Percentiles rank a stretch among this genome's conserved stretches.
phyloP scores from a whole-genome alignment of 768 basidiomycete genomes.

The Termitomyces sp. region DNA sequence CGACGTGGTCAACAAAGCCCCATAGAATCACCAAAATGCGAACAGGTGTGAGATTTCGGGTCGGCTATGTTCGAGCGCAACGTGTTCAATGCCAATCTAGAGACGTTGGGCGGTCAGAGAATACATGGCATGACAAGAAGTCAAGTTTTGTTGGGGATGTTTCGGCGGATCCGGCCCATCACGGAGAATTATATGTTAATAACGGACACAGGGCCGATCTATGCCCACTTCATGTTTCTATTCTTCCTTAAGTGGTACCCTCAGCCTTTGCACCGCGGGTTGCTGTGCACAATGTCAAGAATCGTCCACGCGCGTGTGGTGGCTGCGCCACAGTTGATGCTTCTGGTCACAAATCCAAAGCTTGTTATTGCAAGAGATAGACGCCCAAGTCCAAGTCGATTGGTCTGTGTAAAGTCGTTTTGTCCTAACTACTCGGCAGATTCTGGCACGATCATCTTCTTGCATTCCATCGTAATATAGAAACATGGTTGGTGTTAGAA shows the following conservation, averaged over 20 bases:
- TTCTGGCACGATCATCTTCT: neutral
- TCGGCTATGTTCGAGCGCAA: neutral
- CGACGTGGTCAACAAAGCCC: neutral
- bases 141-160: neutral
- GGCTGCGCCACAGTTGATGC: constrained; percentile 14
- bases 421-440: neutral
- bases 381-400: neutral
- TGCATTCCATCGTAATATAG: neutral
- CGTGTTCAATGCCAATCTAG: too few relatives aligned
- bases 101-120: neutral
- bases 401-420: neutral
- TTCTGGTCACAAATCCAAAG: neutral
- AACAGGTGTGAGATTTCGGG: neutral
- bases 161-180: neutral
- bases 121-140: neutral
- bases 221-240: neutral
- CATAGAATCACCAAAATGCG: neutral
- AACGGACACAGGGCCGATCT: neutral
- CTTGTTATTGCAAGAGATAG: neutral
- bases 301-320: neutral
- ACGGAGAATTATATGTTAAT: neutral
- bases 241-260: neutral
- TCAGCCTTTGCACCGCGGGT: neutral
- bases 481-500: neutral
- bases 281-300: neutral